Base-by-base conservation (phyloP, 2,329 filamentous ascomycete species). In the Scedosporium apiospermum region DNA sequence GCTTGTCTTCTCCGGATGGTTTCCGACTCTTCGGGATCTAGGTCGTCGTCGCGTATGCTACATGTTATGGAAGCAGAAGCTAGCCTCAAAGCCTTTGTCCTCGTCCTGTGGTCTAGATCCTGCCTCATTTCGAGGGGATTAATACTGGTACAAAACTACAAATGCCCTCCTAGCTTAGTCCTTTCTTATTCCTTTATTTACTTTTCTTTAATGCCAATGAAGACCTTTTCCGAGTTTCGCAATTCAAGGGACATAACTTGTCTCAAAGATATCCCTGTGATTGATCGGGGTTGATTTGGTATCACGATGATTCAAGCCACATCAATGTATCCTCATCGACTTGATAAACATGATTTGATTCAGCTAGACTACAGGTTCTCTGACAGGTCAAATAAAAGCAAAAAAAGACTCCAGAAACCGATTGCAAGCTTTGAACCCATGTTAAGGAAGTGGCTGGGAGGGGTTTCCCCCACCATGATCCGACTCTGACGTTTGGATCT, bases 181-280 rank as follows among this genome's bases (percentile, higher is more conserved):
- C 26, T 66, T 71, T 70, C 71, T 69, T 70, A 65, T 74, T 73
- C 77, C 73, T 75, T 76, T 76, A 78, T 81, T 75, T 80, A 79
- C 72, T 84, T 83, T 76, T 83, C 78, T 83, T 77, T 85, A 84
- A 85, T 85, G 80, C 81, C 82, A 78, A 83, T 82, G 83, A 82
- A 78, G 79, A 75, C 77, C 75, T 53, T 61, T 61, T 10, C 23
- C 59, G 41, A 46, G 58, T 30, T 12, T 60, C 23, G 6, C 12
- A 46, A 12, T 16, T 60, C 57, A 42, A 18, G n/a, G 14, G 30
- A 23, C 34, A 4, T 21, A 58, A 23, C 10, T 3, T 14, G 57
- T 21, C 9, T 14, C 38, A 41, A 18, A 1, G 53, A 18, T 5
- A n/a, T 26, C 26, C 27, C 26, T 14, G 26, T 16, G 53, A 26